Evolutionary conservation across 108 stramenopile genomes (phyloP), one percentile per base, ranked within the genome.

Genomic region (Stephanodiscus triporus): DNA sequence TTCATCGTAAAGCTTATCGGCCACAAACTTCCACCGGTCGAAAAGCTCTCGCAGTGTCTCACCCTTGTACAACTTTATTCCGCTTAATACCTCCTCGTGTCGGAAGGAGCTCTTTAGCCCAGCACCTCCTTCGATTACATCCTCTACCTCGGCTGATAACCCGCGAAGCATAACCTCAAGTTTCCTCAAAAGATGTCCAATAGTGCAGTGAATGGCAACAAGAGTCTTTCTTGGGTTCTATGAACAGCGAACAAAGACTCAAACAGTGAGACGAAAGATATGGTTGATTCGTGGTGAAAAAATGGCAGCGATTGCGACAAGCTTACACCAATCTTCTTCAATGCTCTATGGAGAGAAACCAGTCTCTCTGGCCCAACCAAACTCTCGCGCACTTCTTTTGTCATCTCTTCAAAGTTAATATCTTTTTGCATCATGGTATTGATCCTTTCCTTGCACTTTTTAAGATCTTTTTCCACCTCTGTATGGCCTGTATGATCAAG

Each of bases 401-500:
- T 81, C 59, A 84, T 81, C 24, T 83, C 65, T 26, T 66, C 61
- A 47, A 91, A 85, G 53, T 94, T 88, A 20, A 94, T 66, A 75
- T 98, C 96, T 38, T 70, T 78, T 74, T 97, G 96, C 63, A 97
- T 76, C 42, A 90, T 89, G 2, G 48, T 64, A 22, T 91, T 89
- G 9, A 95, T 88, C 67, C 86, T 87, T 27, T 85, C 85, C 78
- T 96, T 95, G 77, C 95, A 95, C 27, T 70, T 75, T 32, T 95
- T 96, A 50, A 99, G 66, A 37, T 93, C 92, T 27, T 80, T 68
- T 73, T 96, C 95, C 43, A 95, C 95, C 68, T 97, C 97, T 74
- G 95, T 95, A 81, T 97, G 95, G 2, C 97, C 98, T 17, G 91
- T 89, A 20, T 91, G 97, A 77, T 99, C 98, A 22, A 99, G 88